Conservation (phyloP, 805 yeast species). For the Metschnikowia santaceciliae region DNA sequence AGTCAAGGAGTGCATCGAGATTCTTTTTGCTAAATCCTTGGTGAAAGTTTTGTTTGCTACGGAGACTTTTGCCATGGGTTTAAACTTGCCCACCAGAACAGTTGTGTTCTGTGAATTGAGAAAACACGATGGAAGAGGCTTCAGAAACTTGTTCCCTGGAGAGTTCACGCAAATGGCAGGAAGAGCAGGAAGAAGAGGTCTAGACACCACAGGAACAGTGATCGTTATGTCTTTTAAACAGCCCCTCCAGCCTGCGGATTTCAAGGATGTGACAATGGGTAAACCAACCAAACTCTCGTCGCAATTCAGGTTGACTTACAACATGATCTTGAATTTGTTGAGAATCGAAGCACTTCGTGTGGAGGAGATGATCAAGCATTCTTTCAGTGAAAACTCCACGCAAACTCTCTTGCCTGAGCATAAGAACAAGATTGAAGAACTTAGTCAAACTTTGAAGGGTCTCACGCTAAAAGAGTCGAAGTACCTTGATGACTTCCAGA, state of each 20-base stretch:
- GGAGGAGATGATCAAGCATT: constrained; percentile 97
- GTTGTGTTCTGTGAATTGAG: constrained; percentile 83
- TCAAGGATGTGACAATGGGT: constrained; percentile 83
- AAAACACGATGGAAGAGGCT: constrained; percentile 85
- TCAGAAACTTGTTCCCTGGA: constrained; percentile 85
- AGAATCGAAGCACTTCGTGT: constrained; percentile 92
- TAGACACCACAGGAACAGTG: constrained; percentile 91
- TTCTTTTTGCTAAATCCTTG: constrained; percentile 78
- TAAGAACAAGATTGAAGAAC: constrained; percentile 56
- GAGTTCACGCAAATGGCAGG: constrained; percentile 99
- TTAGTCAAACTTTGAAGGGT: constrained; percentile 44
- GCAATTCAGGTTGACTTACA: constrained; percentile 91
- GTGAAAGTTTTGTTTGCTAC: constrained; percentile 94
- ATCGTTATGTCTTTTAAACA: constrained; percentile 80
- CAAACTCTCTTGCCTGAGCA: constrained; percentile 86
- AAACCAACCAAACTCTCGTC: constrained; percentile 85
- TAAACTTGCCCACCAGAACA: constrained; percentile 93
- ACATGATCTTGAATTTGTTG: constrained; percentile 86
- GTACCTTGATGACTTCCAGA: constrained; percentile 40
- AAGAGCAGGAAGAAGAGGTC: constrained; percentile 96
- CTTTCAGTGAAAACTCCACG: constrained; percentile 86
- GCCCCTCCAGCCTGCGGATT: constrained; percentile 52
- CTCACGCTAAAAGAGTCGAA: constrained; percentile 35
- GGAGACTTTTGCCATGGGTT: constrained; percentile 98
- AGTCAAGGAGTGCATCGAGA: constrained; percentile 90